phyloP scores from a whole-genome alignment of 2,329 filamentous ascomycete species.

The Ascochyta koolunga region DNA sequence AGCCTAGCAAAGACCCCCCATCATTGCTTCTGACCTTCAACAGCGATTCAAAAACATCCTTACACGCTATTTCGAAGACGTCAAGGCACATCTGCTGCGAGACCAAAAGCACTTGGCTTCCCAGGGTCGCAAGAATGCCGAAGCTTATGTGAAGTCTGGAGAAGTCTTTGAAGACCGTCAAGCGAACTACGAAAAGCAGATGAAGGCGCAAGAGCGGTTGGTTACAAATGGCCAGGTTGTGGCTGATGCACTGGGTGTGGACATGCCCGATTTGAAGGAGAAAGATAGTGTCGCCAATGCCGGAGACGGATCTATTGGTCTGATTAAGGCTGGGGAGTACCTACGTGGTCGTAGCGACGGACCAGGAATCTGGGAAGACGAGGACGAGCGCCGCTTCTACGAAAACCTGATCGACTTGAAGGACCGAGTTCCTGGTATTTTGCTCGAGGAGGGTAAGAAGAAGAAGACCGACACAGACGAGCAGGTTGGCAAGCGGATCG shows the following conservation, averaged over 20 bases:
- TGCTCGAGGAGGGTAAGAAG: conserved; percentile 94
- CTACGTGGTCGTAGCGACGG: conserved; percentile 88
- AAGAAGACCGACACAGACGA: conserved; percentile 86
- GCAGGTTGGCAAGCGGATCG: conserved; percentile 75
- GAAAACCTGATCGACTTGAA: conserved; percentile 95
- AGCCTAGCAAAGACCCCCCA: conserved; percentile 70
- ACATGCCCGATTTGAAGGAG: conserved; percentile 93
- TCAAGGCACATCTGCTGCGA: conserved; percentile 85
- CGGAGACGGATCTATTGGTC: conserved; percentile 80
- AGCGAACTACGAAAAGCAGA: conserved; percentile 90
- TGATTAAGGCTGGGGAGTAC: conserved; percentile 94
- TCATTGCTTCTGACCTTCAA: conserved; percentile 77
- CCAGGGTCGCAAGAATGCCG: conserved; percentile 92
- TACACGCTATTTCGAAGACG: conserved; percentile 87
- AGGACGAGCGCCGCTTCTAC: conserved; percentile 97
- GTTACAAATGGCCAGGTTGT: conserved; percentile 88
- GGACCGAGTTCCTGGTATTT: conserved; percentile 90
- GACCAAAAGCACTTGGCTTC: conserved; percentile 87
- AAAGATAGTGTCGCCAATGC: conserved; percentile 72
- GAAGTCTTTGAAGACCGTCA: conserved; percentile 98
- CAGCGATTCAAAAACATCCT: conserved; percentile 87
- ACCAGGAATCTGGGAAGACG: conserved; percentile 96
- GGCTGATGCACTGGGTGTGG: conserved; percentile 83
- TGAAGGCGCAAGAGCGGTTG: conserved; percentile 90
- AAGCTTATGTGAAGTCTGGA: conserved; percentile 97